Conservation (phyloP, 2,329 filamentous ascomycete species). For the Curvularia lunata region DNA sequence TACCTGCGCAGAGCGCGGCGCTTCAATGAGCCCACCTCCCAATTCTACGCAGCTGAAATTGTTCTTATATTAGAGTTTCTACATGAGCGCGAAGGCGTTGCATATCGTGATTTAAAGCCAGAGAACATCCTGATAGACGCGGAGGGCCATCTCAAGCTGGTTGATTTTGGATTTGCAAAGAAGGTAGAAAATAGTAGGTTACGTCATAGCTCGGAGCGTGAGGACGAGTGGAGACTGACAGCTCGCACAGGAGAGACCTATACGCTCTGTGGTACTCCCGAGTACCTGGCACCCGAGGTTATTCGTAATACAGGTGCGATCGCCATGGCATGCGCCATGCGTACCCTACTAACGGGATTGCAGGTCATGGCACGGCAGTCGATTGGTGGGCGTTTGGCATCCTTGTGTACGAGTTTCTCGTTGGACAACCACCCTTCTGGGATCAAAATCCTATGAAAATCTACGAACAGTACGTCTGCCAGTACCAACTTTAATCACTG, state of each 20-base stretch:
- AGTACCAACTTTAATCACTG: neutral
- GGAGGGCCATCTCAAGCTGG: slow-evolving; percentile 79
- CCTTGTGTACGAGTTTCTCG: slow-evolving; percentile 82
- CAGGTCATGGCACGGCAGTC: slow-evolving; percentile 71
- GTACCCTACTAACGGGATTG: slow-evolving; percentile 23
- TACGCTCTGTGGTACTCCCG: slow-evolving; percentile 81
- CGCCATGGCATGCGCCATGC: slow-evolving; percentile 6
- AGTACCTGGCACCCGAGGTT: slow-evolving; percentile 84
- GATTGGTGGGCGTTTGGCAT: slow-evolving; percentile 91
- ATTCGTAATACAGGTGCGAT: slow-evolving; percentile 75
- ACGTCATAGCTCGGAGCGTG: slow-evolving; percentile 17
- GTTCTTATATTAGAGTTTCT: slow-evolving; percentile 81
- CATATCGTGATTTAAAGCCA: slow-evolving; percentile 82
- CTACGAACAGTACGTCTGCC: slow-evolving; percentile 66
- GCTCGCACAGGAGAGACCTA: slow-evolving; percentile 69
- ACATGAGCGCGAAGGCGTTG: slow-evolving; percentile 79
- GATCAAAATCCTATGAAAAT: slow-evolving; percentile 86
- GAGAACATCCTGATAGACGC: slow-evolving; percentile 81
- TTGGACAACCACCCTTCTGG: slow-evolving; percentile 86
- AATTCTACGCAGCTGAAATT: slow-evolving; percentile 85
- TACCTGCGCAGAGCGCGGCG: slow-evolving; percentile 78
- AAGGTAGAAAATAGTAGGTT: slow-evolving; percentile 66
- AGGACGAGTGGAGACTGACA: slow-evolving; percentile 14
- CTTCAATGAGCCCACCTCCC: slow-evolving; percentile 78
- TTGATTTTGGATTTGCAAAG: slow-evolving; percentile 87